Percentiles rank a stretch among this genome's conserved stretches.
Conservation (phyloP, 2,329 filamentous ascomycete species). For the Diaporthe caulivora region DNA sequence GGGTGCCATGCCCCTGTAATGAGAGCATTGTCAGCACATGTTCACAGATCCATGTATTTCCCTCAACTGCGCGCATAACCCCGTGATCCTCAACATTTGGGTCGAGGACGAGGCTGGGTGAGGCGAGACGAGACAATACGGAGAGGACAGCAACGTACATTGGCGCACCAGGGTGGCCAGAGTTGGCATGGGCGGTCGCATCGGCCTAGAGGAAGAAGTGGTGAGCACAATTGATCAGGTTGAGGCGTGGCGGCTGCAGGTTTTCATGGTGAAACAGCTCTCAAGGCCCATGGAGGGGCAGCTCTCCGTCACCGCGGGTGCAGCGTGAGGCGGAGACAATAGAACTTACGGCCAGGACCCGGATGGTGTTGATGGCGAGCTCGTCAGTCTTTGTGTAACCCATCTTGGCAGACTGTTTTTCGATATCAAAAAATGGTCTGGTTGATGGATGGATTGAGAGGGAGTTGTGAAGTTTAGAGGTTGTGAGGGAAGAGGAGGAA, state of each 20-base stretch:
- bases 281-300: slow-evolving; percentile 28
- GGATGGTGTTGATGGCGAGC: slow-evolving; percentile 98
- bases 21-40: background rate
- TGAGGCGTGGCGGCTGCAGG: background rate
- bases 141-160: slow-evolving; percentile 71
- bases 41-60: background rate
- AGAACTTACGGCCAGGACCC: slow-evolving; percentile 93
- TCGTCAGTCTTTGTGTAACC: slow-evolving; percentile 88
- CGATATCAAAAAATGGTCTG: slow-evolving; percentile 33
- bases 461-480: slow-evolving; percentile 35
- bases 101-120: background rate
- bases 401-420: slow-evolving; percentile 72
- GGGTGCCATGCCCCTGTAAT: slow-evolving; percentile 82
- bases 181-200: slow-evolving; percentile 96
- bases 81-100: slow-evolving; percentile 6
- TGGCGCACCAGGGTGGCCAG: slow-evolving; percentile 97
- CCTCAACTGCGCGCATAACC: background rate
- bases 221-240: slow-evolving; percentile 42
- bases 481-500: slow-evolving; percentile 3
- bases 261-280: slow-evolving; percentile 10
- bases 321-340: no score
- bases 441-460: background rate
- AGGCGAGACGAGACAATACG: background rate
- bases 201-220: slow-evolving; percentile 76
- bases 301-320: background rate